Evolutionary conservation across 305 asterid species (phyloP).

Genomic region (Fraxinus sp.): DNA sequence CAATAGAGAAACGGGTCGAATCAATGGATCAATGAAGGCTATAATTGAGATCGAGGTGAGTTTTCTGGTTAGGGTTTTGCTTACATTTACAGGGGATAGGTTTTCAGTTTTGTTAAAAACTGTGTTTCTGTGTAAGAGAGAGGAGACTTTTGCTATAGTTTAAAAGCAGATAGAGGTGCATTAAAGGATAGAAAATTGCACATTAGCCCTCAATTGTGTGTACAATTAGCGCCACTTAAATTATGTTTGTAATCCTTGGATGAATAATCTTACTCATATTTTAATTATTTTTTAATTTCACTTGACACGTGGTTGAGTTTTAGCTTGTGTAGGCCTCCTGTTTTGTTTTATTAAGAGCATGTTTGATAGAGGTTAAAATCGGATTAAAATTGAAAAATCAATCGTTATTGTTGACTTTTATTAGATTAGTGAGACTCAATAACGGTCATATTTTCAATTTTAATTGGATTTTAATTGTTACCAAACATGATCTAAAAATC

Average conservation of each 20-base stretch:
- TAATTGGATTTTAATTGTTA: no score
- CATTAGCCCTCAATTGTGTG: neutral
- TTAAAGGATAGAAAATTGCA: neutral
- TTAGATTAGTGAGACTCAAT: no score
- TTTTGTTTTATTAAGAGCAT: neutral
- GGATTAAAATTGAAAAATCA: no score
- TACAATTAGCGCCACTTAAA: no score
- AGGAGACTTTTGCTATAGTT: neutral
- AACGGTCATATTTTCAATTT: no score
- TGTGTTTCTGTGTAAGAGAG: neutral
- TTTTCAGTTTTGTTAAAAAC: neutral
- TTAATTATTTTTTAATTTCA: neutral
- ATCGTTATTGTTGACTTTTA: no score
- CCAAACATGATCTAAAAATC: no score
- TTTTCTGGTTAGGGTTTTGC: conserved; percentile 1
- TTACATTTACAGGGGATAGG: neutral
- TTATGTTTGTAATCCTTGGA: no score
- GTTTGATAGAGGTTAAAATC: no score
- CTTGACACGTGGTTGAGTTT: neutral
- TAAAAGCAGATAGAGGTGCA: neutral
- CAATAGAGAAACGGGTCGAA: neutral
- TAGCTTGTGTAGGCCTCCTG: neutral
- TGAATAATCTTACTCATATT: neutral
- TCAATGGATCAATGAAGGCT: neutral
- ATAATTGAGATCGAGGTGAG: neutral